Conservation (phyloP, 2,329 filamentous ascomycete species). For the Trichoderma cornu-damae region DNA sequence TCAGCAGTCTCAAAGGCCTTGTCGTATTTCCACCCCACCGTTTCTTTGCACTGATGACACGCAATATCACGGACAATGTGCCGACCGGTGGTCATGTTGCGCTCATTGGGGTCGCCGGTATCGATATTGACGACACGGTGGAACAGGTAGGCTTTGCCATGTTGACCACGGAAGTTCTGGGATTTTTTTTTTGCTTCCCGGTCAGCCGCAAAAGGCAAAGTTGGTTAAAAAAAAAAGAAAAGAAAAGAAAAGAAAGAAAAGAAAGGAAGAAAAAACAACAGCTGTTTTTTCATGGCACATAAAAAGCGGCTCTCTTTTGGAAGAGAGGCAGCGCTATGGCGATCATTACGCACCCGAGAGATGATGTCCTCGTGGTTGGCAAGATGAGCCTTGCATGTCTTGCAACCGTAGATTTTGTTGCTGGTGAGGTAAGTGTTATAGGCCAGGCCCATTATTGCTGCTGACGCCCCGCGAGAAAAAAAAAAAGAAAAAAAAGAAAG, state of each 20-base stretch:
- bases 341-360: conserved; percentile 61
- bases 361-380: conserved; percentile 95
- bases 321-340: too few relatives aligned
- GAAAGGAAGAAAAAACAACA: too few relatives aligned
- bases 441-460: conserved; percentile 66
- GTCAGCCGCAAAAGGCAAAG: neutral
- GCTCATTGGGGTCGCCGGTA: conserved; percentile 77
- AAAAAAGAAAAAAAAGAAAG: too few relatives aligned
- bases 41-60: conserved; percentile 86
- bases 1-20: conserved; percentile 88
- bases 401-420: conserved; percentile 86
- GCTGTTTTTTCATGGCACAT: too few relatives aligned
- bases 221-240: neutral
- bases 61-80: conserved; percentile 91
- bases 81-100: conserved; percentile 95
- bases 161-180: conserved; percentile 96
- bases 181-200: neutral
- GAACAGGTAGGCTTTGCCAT: conserved; percentile 97
- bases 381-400: conserved; percentile 91
- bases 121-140: conserved; percentile 88
- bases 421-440: conserved; percentile 91
- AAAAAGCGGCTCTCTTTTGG: too few relatives aligned
- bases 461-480: neutral
- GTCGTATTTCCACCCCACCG: conserved; percentile 98
- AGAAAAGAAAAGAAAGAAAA: neutral